Evolutionary conservation across 2,329 filamentous ascomycete genomes (phyloP).

Genomic region (Stemphylium vesicarium): DNA sequence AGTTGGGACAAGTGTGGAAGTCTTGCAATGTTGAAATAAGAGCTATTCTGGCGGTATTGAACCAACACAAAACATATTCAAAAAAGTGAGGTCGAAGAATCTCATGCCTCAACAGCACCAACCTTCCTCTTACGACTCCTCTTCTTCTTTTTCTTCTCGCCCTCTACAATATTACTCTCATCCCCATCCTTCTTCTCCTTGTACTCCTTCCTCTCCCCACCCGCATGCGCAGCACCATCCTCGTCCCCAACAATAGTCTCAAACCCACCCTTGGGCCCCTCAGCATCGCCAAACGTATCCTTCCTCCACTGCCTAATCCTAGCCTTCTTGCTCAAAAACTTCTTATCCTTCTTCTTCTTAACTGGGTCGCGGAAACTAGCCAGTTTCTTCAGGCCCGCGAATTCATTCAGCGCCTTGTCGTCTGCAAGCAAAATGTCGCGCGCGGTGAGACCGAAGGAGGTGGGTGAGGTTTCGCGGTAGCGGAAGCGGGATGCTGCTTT

Average conservation of each 20-base stretch:
- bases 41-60: neutral
- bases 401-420: conserved; percentile 86
- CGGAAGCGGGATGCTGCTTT: conserved; percentile 70
- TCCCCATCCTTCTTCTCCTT: neutral
- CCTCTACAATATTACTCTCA: conserved; percentile 22
- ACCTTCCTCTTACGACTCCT: conserved; percentile 33
- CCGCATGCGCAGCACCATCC: conserved; percentile 1
- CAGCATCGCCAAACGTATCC: conserved; percentile 68
- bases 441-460: conserved; percentile 85
- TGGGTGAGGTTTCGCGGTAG: conserved; percentile 92
- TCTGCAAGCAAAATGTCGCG: conserved; percentile 90
- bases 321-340: conserved; percentile 90
- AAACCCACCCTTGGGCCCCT: conserved; percentile 57
- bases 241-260: conserved; percentile 29
- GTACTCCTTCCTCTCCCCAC: neutral
- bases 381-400: conserved; percentile 92
- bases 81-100: neutral
- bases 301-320: conserved; percentile 84
- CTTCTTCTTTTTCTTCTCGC: conserved; percentile 36
- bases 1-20: too few relatives aligned
- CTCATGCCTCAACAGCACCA: conserved; percentile 15
- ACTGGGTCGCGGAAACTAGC: conserved; percentile 85
- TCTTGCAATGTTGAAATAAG: neutral
- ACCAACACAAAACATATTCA: too few relatives aligned
- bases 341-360: conserved; percentile 89